Evolutionary conservation across 305 asterid species (phyloP).

Genomic region (Solanum hybrid): DNA sequence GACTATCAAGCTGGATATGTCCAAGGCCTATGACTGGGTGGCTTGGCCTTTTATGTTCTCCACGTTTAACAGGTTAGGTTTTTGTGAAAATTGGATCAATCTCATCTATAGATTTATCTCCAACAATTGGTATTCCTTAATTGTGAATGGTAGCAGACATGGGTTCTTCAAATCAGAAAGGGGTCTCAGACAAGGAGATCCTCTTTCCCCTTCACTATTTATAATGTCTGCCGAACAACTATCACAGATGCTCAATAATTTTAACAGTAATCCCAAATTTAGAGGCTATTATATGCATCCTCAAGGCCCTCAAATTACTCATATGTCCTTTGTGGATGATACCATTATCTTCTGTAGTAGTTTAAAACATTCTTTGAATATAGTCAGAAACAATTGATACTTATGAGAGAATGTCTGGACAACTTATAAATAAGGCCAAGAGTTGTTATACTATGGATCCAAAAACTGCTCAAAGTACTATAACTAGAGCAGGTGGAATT

Average conservation of each 20-base stretch:
- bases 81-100: background rate
- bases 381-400: background rate
- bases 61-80: background rate
- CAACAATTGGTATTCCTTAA: background rate
- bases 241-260: background rate
- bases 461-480: background rate
- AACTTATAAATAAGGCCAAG: background rate
- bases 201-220: too few species aligned
- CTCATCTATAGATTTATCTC: background rate
- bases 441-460: background rate
- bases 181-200: too few species aligned
- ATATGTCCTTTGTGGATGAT: background rate
- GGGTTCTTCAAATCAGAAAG: background rate
- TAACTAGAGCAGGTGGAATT: background rate
- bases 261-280: background rate
- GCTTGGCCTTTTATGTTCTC: background rate
- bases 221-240: background rate
- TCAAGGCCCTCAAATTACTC: background rate
- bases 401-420: background rate
- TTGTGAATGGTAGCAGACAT: background rate
- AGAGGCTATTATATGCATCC: background rate
- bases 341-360: background rate
- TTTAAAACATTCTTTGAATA: background rate
- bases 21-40: background rate
- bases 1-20: background rate